Conservation (phyloP, 495 filamentous ascomycete genomes). For the Gamarada debralockiae region DNA sequence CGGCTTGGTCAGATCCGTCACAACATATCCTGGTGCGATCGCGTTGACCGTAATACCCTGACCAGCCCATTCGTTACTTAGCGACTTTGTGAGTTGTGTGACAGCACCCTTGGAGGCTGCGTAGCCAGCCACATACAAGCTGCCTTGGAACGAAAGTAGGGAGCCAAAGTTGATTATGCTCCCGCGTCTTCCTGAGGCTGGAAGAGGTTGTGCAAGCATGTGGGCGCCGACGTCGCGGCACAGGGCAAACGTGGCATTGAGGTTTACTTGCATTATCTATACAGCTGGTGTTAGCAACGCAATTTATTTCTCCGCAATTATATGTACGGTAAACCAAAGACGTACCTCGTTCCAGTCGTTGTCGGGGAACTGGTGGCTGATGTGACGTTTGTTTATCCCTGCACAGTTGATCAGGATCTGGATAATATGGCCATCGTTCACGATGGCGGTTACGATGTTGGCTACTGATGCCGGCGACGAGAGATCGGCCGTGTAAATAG, state of each 20-base stretch:
- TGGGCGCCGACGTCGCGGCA: slow-evolving; percentile 78
- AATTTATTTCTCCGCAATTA: no score
- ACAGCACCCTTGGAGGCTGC: slow-evolving; percentile 83
- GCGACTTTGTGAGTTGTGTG: slow-evolving; percentile 76
- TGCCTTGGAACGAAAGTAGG: slow-evolving; percentile 84
- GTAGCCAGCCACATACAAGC: slow-evolving; percentile 82
- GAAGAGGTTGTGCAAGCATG: slow-evolving; percentile 58
- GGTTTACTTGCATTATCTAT: slow-evolving; percentile 75
- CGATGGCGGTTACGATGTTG: background rate
- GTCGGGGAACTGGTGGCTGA: slow-evolving; percentile 70
- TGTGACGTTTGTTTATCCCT: slow-evolving; percentile 80
- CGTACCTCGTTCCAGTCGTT: slow-evolving; percentile 68
- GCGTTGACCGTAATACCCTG: slow-evolving; percentile 75
- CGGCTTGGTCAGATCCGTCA: slow-evolving; percentile 85
- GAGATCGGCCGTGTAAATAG: slow-evolving; percentile 69
- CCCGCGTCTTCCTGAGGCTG: slow-evolving; percentile 55
- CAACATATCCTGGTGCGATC: slow-evolving; percentile 75
- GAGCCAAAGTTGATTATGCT: slow-evolving; percentile 81
- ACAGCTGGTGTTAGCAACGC: no score
- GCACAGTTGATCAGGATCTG: slow-evolving; percentile 61
- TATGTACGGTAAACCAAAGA: no score
- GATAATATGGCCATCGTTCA: background rate
- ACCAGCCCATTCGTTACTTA: slow-evolving; percentile 79
- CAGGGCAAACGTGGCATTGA: slow-evolving; percentile 73
- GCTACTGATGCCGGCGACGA: slow-evolving; percentile 52